Percentiles rank a stretch among this genome's conserved stretches.
Evolutionary conservation across 257 asterid species (phyloP).

Genomic region (Capsicum rhomboideum): DNA sequence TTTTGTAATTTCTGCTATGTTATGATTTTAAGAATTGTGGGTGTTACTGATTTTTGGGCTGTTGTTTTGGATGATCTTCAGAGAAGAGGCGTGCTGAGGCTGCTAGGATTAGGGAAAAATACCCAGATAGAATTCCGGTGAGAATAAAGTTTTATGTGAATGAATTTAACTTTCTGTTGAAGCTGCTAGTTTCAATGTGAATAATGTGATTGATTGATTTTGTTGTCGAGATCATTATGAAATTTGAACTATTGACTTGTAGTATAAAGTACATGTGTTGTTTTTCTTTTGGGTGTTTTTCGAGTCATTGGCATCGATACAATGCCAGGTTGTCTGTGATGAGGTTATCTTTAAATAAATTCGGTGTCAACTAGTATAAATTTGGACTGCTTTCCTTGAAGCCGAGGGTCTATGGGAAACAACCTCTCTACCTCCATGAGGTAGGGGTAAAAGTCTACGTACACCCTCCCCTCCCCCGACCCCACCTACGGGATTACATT

Average conservation of each 20-base stretch:
- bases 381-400: neutral
- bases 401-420: no score
- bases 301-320: neutral
- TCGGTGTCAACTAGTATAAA: neutral
- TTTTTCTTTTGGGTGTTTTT: neutral
- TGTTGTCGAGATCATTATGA: neutral
- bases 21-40: neutral
- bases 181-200: neutral
- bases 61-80: conserved; percentile 11
- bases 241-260: neutral
- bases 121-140: conserved; percentile 70
- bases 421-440: no score
- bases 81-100: conserved; percentile 70
- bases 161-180: neutral
- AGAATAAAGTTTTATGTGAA: conserved; percentile 8
- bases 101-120: conserved; percentile 67
- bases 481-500: no score
- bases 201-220: neutral
- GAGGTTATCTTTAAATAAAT: neutral
- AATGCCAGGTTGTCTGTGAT: neutral
- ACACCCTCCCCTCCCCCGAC: no score
- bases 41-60: neutral
- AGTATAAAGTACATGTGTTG: neutral
- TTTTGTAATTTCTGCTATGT: neutral
- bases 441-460: no score